phyloP scores from a whole-genome alignment of 129 eudicot genomes.

The Dittrichia graveolens region DNA sequence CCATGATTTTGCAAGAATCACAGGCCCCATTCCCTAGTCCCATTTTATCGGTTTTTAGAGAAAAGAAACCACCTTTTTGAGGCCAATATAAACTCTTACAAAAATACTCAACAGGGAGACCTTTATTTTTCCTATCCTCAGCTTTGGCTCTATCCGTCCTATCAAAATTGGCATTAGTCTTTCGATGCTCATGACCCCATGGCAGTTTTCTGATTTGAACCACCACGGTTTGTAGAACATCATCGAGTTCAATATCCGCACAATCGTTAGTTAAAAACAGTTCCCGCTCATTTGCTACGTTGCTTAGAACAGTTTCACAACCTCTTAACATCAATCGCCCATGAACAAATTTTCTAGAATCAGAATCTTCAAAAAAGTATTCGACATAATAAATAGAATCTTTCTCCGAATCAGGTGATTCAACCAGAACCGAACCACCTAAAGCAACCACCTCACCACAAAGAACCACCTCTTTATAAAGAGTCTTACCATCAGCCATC shows the following conservation, averaged over 20 bases:
- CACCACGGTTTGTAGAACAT: conserved; percentile 42
- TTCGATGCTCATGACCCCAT: conserved; percentile 87
- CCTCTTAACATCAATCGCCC: conserved; percentile 78
- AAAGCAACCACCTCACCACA: conserved; percentile 57
- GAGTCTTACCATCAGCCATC: conserved; percentile 43
- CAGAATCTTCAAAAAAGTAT: conserved; percentile 71
- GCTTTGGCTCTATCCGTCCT: conserved; percentile 71
- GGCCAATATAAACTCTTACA: conserved; percentile 88
- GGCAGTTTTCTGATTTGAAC: conserved; percentile 58
- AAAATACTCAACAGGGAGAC: conserved; percentile 58
- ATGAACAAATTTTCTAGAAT: conserved; percentile 67
- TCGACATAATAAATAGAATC: conserved; percentile 68
- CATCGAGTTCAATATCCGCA: conserved; percentile 63
- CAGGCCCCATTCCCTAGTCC: conserved; percentile 86
- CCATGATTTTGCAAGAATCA: conserved; percentile 53
- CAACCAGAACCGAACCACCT: conserved; percentile 67
- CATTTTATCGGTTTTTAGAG: conserved; percentile 52
- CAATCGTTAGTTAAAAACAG: conserved; percentile 82
- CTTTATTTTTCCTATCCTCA: conserved; percentile 73
- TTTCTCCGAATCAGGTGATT: conserved; percentile 43
- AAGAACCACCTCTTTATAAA: conserved; percentile 59
- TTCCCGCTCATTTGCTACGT: conserved; percentile 81
- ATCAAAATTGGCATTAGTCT: conserved; percentile 59
- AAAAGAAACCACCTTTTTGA: conserved; percentile 79
- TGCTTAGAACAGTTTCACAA: conserved; percentile 77